Evolutionary conservation across 176 grass and related monocot species (phyloP).

Genomic region (Canna indica): DNA sequence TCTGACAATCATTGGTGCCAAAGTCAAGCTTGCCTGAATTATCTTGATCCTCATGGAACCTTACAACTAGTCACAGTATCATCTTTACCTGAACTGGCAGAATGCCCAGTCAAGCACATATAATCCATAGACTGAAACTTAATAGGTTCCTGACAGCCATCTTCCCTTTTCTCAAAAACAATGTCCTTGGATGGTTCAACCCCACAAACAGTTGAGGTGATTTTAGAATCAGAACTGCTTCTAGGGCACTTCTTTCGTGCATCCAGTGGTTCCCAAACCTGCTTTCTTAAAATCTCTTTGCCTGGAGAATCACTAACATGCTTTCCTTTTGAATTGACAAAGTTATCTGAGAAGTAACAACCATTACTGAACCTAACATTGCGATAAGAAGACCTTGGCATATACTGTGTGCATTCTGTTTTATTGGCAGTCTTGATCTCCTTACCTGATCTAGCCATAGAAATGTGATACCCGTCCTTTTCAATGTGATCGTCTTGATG

Average conservation of each 20-base stretch:
- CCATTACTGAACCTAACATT: constrained; percentile 33
- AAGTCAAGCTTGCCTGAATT: not conserved
- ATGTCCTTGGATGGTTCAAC: not conserved
- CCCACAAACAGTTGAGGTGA: not conserved
- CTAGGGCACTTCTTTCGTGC: constrained; percentile 46
- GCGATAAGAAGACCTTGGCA: constrained; percentile 49
- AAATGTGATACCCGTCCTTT: too few relatives aligned
- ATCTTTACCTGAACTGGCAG: constrained; percentile 25
- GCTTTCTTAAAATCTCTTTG: constrained; percentile 51
- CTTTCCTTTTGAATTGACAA: constrained; percentile 35
- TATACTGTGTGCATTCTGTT: too few relatives aligned
- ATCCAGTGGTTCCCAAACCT: constrained; percentile 89
- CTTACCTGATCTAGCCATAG: too few relatives aligned
- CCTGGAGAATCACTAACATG: constrained; percentile 35
- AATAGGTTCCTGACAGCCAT: not conserved
- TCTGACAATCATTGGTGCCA: constrained; percentile 19
- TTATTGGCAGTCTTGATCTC: too few relatives aligned
- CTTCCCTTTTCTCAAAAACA: constrained; percentile 14
- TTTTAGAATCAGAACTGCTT: constrained; percentile 22
- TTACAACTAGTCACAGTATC: constrained; percentile 25
- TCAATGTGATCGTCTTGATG: too few relatives aligned
- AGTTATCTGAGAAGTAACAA: constrained; percentile 26
- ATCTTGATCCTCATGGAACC: constrained; percentile 4
- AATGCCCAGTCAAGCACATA: constrained; percentile 5
- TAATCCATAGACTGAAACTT: constrained; percentile 19